phyloP scores from a whole-genome alignment of 768 basidiomycete species.

The Leccinum disarticulatum region DNA sequence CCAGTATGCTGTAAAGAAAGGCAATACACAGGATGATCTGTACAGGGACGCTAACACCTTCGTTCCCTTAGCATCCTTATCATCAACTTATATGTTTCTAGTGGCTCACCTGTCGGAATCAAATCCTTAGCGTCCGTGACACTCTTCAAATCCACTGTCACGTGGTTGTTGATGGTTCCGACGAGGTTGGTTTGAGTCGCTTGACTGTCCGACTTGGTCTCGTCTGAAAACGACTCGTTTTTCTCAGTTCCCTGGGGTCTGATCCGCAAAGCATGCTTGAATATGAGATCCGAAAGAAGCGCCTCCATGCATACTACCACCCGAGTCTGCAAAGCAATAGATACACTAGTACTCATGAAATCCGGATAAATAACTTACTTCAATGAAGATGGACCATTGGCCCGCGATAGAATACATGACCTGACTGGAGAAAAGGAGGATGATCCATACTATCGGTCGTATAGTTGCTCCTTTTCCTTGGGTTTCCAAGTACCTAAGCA shows the following conservation, averaged over 20 bases:
- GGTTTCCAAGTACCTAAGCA: constrained; percentile 54
- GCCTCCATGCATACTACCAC: constrained; percentile 49
- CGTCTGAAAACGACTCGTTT: not conserved
- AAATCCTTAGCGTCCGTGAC: constrained; percentile 16
- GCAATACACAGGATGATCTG: constrained; percentile 4
- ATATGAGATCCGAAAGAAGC: constrained; percentile 52
- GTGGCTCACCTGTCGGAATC: constrained; percentile 1
- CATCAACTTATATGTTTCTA: not conserved
- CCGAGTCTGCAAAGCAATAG: constrained; percentile 32
- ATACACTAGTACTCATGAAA: not conserved
- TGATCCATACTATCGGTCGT: constrained; percentile 72
- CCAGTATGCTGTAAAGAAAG: constrained; percentile 8
- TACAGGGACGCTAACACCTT: constrained; percentile 7
- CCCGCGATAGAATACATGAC: constrained; percentile 40
- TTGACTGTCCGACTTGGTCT: constrained; percentile 19
- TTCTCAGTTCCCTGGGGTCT: constrained; percentile 29
- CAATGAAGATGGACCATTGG: constrained; percentile 51
- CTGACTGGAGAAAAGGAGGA: constrained; percentile 48
- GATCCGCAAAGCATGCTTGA: constrained; percentile 59
- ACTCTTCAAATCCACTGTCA: constrained; percentile 44
- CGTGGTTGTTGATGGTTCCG: constrained; percentile 75
- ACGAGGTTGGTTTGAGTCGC: constrained; percentile 46
- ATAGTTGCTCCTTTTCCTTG: constrained; percentile 45
- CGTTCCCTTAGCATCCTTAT: constrained; percentile 34
- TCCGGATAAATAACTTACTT: constrained; percentile 11